phyloP scores from a whole-genome alignment of 2,329 filamentous ascomycete genomes.

The Zymoseptoria crescenta region DNA sequence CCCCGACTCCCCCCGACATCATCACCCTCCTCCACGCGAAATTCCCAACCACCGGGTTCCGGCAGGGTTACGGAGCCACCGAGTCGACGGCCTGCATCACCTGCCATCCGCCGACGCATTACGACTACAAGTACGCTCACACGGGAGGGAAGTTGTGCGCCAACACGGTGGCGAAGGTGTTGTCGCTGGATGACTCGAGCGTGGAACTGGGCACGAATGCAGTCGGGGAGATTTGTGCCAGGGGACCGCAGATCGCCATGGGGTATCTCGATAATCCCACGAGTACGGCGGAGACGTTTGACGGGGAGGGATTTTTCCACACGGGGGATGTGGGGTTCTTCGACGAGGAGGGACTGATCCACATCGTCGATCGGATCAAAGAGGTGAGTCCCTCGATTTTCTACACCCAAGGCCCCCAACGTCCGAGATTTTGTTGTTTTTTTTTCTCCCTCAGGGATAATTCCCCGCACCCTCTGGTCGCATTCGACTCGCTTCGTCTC shows the following conservation, averaged over 20 bases:
- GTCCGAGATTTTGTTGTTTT: too few species aligned
- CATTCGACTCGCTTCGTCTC: too few species aligned
- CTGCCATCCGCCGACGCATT: slow-evolving; percentile 49
- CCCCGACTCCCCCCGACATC: slow-evolving; percentile 50
- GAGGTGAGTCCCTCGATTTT: too few species aligned
- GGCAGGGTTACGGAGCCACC: slow-evolving; percentile 63
- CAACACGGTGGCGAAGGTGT: slow-evolving; percentile 52
- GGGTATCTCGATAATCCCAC: slow-evolving; percentile 29
- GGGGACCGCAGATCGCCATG: slow-evolving; percentile 33
- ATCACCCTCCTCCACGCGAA: slow-evolving; percentile 46
- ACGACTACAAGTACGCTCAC: slow-evolving; percentile 50
- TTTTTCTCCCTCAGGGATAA: too few species aligned
- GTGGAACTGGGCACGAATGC: slow-evolving; percentile 45
- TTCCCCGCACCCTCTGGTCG: too few species aligned
- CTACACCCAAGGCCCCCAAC: too few species aligned
- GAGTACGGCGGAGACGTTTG: slow-evolving; percentile 37
- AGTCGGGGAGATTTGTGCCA: slow-evolving; percentile 40
- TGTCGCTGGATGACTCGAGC: slow-evolving; percentile 42
- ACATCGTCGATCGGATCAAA: slow-evolving; percentile 56
- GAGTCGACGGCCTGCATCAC: slow-evolving; percentile 58
- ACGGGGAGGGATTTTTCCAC: slow-evolving; percentile 45
- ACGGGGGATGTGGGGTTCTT: slow-evolving; percentile 53
- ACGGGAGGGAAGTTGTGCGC: slow-evolving; percentile 50
- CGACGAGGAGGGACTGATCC: slow-evolving; percentile 48
- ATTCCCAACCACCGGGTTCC: slow-evolving; percentile 54